A percentile compares a stretch with the other conserved stretches of the same genome.
These are phyloP conservation scores for Penstemon eatonii DNA, from an alignment of 257 asterid genomes.

Conservation along the genomic window DNA sequence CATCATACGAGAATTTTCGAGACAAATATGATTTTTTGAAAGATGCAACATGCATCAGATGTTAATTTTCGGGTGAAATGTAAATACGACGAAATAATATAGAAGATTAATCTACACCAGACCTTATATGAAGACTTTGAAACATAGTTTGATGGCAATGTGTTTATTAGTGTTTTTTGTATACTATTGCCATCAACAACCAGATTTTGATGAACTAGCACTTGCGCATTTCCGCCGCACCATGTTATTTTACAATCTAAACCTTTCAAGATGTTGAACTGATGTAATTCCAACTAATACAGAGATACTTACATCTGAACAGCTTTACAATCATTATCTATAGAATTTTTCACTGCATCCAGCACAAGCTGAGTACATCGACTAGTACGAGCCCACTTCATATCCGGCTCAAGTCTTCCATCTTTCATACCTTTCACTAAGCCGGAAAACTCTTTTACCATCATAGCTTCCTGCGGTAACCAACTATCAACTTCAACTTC, in stretches of 20 bases:
- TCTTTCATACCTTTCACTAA: slow-evolving; percentile 49
- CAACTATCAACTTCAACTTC: slow-evolving; percentile 40
- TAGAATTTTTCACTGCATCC: slow-evolving; percentile 67
- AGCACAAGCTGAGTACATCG: slow-evolving; percentile 62
- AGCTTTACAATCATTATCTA: slow-evolving; percentile 52
- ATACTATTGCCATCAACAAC: not conserved
- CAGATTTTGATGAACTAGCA: too few relatives aligned
- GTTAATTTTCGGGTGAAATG: too few relatives aligned
- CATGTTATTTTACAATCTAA: not conserved
- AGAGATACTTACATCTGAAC: slow-evolving; percentile 38
- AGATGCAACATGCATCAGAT: too few relatives aligned
- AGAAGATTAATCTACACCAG: slow-evolving; percentile 28
- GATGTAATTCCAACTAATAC: not conserved
- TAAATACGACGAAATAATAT: too few relatives aligned
- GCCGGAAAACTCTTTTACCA: slow-evolving; percentile 64
- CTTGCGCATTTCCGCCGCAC: slow-evolving; percentile 1
- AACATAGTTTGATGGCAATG: not conserved
- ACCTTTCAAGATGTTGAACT: slow-evolving; percentile 3
- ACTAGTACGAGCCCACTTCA: slow-evolving; percentile 60
- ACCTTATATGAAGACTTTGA: slow-evolving; percentile 61
- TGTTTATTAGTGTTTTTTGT: slow-evolving; percentile 7
- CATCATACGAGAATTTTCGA: too few relatives aligned
- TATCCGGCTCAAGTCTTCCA: slow-evolving; percentile 39
- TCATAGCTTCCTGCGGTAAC: slow-evolving; percentile 67
- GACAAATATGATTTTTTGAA: too few relatives aligned